Evolutionary conservation across 306 rosid genomes (phyloP), one percentile per base, ranked within the genome.

Genomic region (Lathyrus aphaca): DNA sequence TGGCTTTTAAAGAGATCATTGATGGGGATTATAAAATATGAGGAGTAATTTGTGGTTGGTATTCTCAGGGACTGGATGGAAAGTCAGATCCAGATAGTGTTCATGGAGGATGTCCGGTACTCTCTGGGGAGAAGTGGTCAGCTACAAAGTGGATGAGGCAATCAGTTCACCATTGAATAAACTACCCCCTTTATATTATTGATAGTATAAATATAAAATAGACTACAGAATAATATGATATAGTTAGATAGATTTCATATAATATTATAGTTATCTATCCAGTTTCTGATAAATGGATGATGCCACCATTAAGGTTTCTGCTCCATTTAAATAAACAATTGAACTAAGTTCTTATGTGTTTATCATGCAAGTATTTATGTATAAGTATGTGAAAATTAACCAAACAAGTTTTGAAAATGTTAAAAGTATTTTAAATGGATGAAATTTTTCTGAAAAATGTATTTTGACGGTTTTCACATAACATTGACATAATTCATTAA

Each of bases 131-230:
- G 67, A 83, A 83, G 80, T 83, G 87, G 87, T 83, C 87, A 8
- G 80, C 87, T 45, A 83, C 84, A 1, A 83, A 83, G 72, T 83
- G 87, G 87, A 79, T 83, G 87, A 79, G 87, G 65, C 87, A 83
- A 56, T 13, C 29, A 11, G 15, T 50, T 64, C 84, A 83, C 23
- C 0, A 1, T 8, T 79, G 76, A 82, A 21, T 75, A 59, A 27
- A 53, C 32, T 60, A 21, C 18, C 42, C 67, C 42, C 51, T 17
- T 37, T 15, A 46, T 62, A 53, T 77, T 78, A 32, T 66, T 78
- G 64, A 21, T 66, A 78, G 54, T 69, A 64, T 55, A 54, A 35
- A 45, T 59, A 13, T 39, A 58, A 18, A 4, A 27, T 39, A 59
- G 32, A 64, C 30, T 51, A 49, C 13, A 12, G 32, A 72, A 21